Conservation (phyloP, 352 stramenopile species). For the Phytophthora capsici region DNA sequence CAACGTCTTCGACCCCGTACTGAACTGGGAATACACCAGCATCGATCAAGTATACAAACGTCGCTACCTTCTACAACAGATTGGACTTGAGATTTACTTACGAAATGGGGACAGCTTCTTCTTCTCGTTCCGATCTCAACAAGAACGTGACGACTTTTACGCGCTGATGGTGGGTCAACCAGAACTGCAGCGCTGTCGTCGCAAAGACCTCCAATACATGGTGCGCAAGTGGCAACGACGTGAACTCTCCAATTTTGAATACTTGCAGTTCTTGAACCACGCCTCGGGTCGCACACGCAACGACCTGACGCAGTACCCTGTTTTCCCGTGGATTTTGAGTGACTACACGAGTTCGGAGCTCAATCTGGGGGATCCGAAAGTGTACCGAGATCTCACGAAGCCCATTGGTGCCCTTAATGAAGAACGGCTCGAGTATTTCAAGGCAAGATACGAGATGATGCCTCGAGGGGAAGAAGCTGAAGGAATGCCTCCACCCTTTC, state of each 20-base stretch:
- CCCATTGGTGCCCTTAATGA: constrained; percentile 94
- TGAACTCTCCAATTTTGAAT: constrained; percentile 95
- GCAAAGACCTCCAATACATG: constrained; percentile 62
- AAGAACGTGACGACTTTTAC: constrained; percentile 83
- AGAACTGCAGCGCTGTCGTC: constrained; percentile 49
- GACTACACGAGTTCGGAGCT: constrained; percentile 88
- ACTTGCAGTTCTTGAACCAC: constrained; percentile 89
- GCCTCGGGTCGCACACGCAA: constrained; percentile 80
- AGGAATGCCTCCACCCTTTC: constrained; percentile 92
- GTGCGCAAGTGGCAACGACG: constrained; percentile 72
- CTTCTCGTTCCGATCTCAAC: constrained; percentile 75
- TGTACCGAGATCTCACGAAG: constrained; percentile 93
- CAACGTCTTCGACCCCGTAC: constrained; percentile 89
- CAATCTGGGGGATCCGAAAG: constrained; percentile 76
- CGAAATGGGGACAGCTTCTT: constrained; percentile 76
- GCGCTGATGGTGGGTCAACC: constrained; percentile 66
- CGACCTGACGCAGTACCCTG: constrained; percentile 94
- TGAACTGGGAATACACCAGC: constrained; percentile 82
- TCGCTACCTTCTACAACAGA: constrained; percentile 89
- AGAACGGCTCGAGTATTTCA: constrained; percentile 89
- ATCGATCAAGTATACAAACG: constrained; percentile 88
- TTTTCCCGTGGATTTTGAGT: constrained; percentile 96
- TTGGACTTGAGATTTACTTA: constrained; percentile 87
- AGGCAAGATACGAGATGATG: constrained; percentile 91
- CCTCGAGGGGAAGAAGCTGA: constrained; percentile 79